Evolutionary conservation across 345 rosid species (phyloP), one percentile per base, ranked within the genome.

Genomic region (Eucalyptus cloeziana): DNA sequence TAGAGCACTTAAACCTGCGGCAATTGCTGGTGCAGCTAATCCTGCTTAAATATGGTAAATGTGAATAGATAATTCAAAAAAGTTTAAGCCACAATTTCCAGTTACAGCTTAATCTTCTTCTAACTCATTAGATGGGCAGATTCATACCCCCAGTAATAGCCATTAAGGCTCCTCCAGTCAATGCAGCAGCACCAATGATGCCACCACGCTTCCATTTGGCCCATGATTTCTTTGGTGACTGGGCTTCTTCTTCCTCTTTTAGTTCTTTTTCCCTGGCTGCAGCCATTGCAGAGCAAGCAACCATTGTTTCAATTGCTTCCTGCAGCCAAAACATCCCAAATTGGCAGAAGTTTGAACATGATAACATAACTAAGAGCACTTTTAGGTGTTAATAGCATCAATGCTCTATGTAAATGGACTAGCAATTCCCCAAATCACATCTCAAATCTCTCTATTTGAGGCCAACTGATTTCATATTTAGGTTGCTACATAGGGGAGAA

Each of bases 1-100:
- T 80, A 97, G 92, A 90, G 98, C 99, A 91, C 97, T 89, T 91
- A 97, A 94, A 91, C 99, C 99, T 44, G 98, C 99, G 83, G 99
- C 99, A 92, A 97, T 95, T 91, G 99, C 99, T 86, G 99, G 99
- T 88, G 99, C 99, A 89, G 99, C 99, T 88, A 97, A 91, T 86
- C 99, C 99, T 97, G 94, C 92, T 64, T 56, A 51, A 92, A 89
- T 47, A 90, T 21, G 89, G 54, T 86, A 86, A 86, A 71, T 44
- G 80, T 87, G 44, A 88, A 86, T 24, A 67, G 33, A 89, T 54
- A 88, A 80, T 91, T 49, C 11, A 62, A 87, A 87, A 86, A 51
- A 45, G 44, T 49, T 88, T 76, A 49, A 81, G 44, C 49, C 49
- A 86, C 37, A 37, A 58, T 45, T 25, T 87, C 87, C 81, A 56